Base-by-base conservation (phyloP, 371 early-diverging fungal genomes). In the Lichtheimia ramosa region DNA sequence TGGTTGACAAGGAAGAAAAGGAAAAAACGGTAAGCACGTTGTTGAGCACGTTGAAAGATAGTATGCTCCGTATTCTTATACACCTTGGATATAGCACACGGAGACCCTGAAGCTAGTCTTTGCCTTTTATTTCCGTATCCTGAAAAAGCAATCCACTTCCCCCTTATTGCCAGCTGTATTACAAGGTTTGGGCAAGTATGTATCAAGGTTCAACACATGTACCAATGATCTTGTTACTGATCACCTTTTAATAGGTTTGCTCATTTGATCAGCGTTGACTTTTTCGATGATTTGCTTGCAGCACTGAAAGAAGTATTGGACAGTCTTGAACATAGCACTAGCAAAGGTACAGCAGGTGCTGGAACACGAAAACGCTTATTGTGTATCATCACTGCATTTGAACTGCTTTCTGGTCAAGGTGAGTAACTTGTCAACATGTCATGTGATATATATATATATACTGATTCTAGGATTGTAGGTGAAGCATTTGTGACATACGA, bases 91-190 rank as follows among this genome's bases (percentile, higher is more conserved):
- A 25, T 71, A 88, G 86, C 94, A 95, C 49, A 88, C 94, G 2
- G 95, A 96, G 71, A 94, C 96, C 0, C 77, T 97, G 42, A 96
- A 96, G 73, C 77, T 88, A 48, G 86, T 97, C 21, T 97, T 97
- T 73, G 73, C 92, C 39, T 92, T 91, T 13, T 96, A 96, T 69
- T 96, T 97, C 80, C 86, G 95, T 48, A 89, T 96, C 39, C 82
- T 97, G 48, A 96, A 97, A 77, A 86, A 92, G 43, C 85, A 87
- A 18, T 73, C 84, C n/a, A 79, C 81, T 41, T 90, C 90, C 46
- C 86, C 84, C 21, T 79, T 96, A 28, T 68, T 96, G 27, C 92
- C 96, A 3, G 84, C 90, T 0, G 94, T 92, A 2, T 82, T 97
- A 6, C 94, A 94, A 75, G 96, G 97, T 5, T 87, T 97, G 58